phyloP scores from a whole-genome alignment of 2,329 filamentous ascomycete species.

The Cladosporium sp. region DNA sequence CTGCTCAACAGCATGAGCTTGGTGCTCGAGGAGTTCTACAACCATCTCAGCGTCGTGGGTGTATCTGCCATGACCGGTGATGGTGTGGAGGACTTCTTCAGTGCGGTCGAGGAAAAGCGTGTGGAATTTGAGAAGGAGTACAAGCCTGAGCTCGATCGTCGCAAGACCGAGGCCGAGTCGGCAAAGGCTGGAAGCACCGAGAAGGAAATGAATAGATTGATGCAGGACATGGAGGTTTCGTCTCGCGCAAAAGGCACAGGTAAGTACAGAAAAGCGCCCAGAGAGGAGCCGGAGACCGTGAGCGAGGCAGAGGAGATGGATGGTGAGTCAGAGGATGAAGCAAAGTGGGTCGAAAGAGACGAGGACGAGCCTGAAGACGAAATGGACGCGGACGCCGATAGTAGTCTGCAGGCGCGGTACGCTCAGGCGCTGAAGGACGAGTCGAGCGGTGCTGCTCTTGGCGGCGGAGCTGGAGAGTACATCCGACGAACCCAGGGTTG shows the following conservation, averaged over 20 bases:
- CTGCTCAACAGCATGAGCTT: slow-evolving; percentile 96
- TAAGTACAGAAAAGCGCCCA: slow-evolving; percentile 27
- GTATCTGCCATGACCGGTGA: slow-evolving; percentile 91
- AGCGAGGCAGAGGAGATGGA: slow-evolving; percentile 51
- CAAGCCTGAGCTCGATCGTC: slow-evolving; percentile 80
- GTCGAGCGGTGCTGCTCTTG: slow-evolving; percentile 1
- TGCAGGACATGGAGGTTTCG: slow-evolving; percentile 79
- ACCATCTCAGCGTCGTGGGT: slow-evolving; percentile 84
- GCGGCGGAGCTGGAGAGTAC: slow-evolving; percentile 15
- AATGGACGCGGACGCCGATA: slow-evolving; percentile 51
- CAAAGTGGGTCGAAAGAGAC: slow-evolving; percentile 28
- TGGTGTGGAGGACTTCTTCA: slow-evolving; percentile 90
- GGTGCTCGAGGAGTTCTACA: slow-evolving; percentile 96
- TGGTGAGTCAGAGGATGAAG: slow-evolving; percentile 45
- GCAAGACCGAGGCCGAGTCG: slow-evolving; percentile 69
- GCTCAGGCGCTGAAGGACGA: slow-evolving; percentile 64
- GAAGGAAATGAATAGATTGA: slow-evolving; percentile 82
- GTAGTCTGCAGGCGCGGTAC: slow-evolving; percentile 69
- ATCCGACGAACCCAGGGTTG: slow-evolving; percentile 17
- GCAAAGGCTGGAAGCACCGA: slow-evolving; percentile 68
- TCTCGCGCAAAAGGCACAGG: slow-evolving; percentile 32
- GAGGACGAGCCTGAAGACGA: slow-evolving; percentile 54
- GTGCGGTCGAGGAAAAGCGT: slow-evolving; percentile 78
- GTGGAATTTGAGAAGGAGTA: slow-evolving; percentile 88
- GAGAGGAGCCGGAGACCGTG: slow-evolving; percentile 46